Percentiles rank a stretch among this genome's conserved stretches.
Conservation (phyloP, 1,284 basidiomycete species). For the Ustilago trichophora region DNA sequence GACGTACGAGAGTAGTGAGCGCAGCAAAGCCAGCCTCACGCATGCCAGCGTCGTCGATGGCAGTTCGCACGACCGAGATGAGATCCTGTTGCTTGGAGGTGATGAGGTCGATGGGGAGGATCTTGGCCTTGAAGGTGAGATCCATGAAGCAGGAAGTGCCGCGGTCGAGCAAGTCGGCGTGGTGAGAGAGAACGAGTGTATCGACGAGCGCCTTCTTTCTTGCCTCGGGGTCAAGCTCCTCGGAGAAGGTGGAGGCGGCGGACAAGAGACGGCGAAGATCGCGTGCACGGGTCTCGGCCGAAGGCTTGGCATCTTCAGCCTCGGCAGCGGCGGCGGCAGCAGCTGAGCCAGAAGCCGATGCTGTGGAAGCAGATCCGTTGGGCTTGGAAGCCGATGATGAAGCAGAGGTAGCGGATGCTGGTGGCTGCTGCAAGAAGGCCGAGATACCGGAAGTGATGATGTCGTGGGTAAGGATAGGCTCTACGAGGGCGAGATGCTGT, state of each 20-base stretch:
- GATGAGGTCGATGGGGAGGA: slow-evolving; percentile 56
- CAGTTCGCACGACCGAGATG: slow-evolving; percentile 34
- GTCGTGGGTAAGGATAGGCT: slow-evolving; percentile 40
- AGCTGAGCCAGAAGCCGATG: slow-evolving; percentile 8
- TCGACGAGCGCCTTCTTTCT: slow-evolving; percentile 50
- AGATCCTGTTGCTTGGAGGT: slow-evolving; percentile 46
- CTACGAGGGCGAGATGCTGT: slow-evolving; percentile 14
- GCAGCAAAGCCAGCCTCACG: slow-evolving; percentile 53
- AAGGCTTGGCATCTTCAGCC: slow-evolving; percentile 36
- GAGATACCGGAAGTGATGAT: slow-evolving; percentile 40
- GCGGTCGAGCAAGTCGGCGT: slow-evolving; percentile 47
- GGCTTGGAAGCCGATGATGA: slow-evolving; percentile 18
- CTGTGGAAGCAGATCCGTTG: slow-evolving; percentile 13
- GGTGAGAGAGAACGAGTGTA: slow-evolving; percentile 61
- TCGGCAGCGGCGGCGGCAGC: slow-evolving; percentile 21
- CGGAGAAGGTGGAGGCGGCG: slow-evolving; percentile 42
- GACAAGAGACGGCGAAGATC: slow-evolving; percentile 45
- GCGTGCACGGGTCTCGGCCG: slow-evolving; percentile 39
- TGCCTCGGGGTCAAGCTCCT: slow-evolving; percentile 20
- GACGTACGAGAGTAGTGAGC: slow-evolving; percentile 52
- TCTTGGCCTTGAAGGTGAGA: slow-evolving; percentile 55
- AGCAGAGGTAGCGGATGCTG: not conserved
- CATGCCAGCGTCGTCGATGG: slow-evolving; percentile 36
- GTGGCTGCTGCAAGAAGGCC: slow-evolving; percentile 31
- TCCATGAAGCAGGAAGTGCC: slow-evolving; percentile 56